A percentile compares a stretch with the other conserved stretches of the same genome.
These are phyloP conservation scores for Chaetoscypha palmicola DNA, from an alignment of 2,329 filamentous ascomycete species.

Conservation along the genomic window DNA sequence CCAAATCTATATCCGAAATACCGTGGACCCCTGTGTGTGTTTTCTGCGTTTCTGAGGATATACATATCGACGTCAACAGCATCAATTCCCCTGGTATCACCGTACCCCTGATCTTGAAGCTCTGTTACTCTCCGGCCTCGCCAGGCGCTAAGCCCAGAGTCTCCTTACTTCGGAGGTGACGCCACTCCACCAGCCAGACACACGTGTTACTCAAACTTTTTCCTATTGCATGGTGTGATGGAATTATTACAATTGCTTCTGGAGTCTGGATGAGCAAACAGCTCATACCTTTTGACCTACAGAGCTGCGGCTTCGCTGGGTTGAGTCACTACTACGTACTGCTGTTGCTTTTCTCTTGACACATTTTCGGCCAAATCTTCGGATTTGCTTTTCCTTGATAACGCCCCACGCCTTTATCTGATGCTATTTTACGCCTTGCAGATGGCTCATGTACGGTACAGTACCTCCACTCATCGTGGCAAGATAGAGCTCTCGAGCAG, in stretches of 20 bases:
- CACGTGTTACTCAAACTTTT: constrained; percentile 22
- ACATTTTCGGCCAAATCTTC: constrained; percentile 23
- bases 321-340: too few species aligned
- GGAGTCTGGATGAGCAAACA: background rate
- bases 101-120: too few species aligned
- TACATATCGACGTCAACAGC: background rate
- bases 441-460: too few species aligned
- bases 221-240: constrained; percentile 14
- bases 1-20: constrained; percentile 10
- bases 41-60: constrained; percentile 29
- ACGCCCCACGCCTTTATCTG: constrained; percentile 25
- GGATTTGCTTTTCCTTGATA: constrained; percentile 22
- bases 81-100: background rate
- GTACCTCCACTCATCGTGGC: too few species aligned
- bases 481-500: too few species aligned
- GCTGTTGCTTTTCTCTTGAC: constrained; percentile 11
- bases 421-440: too few species aligned
- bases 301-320: too few species aligned
- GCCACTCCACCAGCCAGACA: constrained; percentile 12
- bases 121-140: too few species aligned
- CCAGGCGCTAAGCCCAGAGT: background rate
- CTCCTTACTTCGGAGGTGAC: background rate
- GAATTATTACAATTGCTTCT: background rate
- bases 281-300: too few species aligned
- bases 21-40: constrained; percentile 8